Evolutionary conservation across 176 grass and related monocot genomes (phyloP).

Genomic region (Tillandsia leiboldiana): DNA sequence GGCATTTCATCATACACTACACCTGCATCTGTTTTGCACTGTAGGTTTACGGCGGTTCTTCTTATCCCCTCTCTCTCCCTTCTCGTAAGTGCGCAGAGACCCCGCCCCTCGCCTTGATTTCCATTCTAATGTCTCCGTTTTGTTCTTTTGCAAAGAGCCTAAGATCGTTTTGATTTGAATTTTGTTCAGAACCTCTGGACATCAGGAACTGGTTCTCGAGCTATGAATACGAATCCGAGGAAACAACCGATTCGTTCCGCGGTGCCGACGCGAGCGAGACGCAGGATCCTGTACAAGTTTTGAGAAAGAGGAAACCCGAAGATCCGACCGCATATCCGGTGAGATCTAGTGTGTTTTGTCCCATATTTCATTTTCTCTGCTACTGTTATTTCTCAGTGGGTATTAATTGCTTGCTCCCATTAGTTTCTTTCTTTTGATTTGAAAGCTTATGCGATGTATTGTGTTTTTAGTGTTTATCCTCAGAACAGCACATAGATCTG

Average conservation of each 20-base stretch:
- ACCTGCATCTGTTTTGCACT: conserved; percentile 2
- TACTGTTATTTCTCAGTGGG: neutral
- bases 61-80: conserved; percentile 34
- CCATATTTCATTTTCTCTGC: neutral
- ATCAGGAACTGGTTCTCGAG: conserved; percentile 84
- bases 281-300: conserved; percentile 37
- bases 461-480: neutral
- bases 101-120: conserved; percentile 1
- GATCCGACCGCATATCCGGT: conserved; percentile 11
- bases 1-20: conserved; percentile 17
- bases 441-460: neutral
- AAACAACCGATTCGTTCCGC: conserved; percentile 14
- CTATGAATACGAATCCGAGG: conserved; percentile 54
- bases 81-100: conserved; percentile 37
- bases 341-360: neutral
- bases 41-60: conserved; percentile 24
- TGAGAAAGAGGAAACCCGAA: conserved; percentile 17
- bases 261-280: conserved; percentile 19
- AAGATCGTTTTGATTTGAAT: too few species aligned
- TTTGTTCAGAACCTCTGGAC: conserved; percentile 64
- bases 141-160: neutral
- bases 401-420: neutral
- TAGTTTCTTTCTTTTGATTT: neutral
- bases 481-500: neutral
- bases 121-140: neutral